Evolutionary conservation across 2,329 filamentous ascomycete genomes (phyloP).

Genomic region (Chaetomium olivaceum): DNA sequence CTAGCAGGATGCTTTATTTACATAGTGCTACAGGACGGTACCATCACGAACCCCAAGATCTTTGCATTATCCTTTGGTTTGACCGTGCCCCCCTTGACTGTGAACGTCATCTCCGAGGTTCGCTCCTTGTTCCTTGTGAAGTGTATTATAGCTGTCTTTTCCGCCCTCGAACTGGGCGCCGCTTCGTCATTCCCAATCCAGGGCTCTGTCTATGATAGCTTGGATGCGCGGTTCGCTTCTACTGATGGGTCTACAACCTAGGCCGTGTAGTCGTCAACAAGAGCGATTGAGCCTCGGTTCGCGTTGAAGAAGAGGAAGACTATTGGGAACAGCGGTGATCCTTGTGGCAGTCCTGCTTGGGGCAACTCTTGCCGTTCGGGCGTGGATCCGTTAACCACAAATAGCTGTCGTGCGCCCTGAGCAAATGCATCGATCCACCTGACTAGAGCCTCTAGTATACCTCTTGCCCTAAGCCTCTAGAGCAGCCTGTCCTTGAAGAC

Average conservation of each 20-base stretch:
- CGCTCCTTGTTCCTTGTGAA: conserved; percentile 30
- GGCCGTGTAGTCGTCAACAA: conserved; percentile 34
- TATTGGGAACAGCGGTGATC: conserved; percentile 19
- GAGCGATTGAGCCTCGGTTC: conserved; percentile 24
- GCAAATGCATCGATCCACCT: conserved; percentile 17
- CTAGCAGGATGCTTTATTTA: too few species aligned
- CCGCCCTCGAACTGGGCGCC: conserved; percentile 20
- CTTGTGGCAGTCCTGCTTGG: conserved; percentile 16
- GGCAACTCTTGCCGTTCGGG: conserved; percentile 2
- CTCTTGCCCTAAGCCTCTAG: conserved; percentile 12
- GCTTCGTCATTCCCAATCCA: conserved; percentile 34
- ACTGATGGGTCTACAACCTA: conserved; percentile 31
- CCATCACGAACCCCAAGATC: conserved; percentile 21
- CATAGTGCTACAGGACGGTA: too few species aligned
- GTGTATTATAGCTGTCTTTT: conserved; percentile 19
- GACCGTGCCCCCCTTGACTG: conserved; percentile 25
- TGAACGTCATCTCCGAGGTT: conserved; percentile 24
- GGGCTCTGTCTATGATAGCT: conserved; percentile 31
- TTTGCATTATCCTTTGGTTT: conserved; percentile 14
- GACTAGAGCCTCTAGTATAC: conserved; percentile 14
- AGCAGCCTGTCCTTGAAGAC: conserved; percentile 18
- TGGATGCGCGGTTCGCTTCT: conserved; percentile 32
- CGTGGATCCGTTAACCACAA: conserved; percentile 13
- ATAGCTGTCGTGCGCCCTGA: conserved; percentile 14
- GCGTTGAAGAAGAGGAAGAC: conserved; percentile 41